A percentile compares a stretch with the other conserved stretches of the same genome.
These are phyloP conservation scores for Apiospora aurea DNA, from an alignment of 2,329 filamentous ascomycete genomes.

Conservation along the genomic window DNA sequence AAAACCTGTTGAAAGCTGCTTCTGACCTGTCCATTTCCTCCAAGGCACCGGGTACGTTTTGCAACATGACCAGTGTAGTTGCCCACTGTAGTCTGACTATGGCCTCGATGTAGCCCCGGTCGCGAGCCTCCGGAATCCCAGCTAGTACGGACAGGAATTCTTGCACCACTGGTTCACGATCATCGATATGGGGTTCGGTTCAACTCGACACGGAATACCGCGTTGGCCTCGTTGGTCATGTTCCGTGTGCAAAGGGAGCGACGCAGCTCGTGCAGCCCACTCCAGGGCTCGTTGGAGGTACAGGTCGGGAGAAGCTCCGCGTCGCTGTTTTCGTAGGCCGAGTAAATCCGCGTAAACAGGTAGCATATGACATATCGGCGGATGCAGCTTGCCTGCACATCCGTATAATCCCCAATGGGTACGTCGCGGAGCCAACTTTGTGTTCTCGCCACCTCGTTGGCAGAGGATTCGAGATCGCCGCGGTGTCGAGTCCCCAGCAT, in stretches of 20 bases:
- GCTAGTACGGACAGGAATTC: background rate
- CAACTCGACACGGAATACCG: background rate
- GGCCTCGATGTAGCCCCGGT: background rate
- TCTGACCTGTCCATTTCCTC: slow-evolving; percentile 8
- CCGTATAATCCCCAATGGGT: background rate
- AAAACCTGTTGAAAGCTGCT: background rate
- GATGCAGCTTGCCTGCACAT: slow-evolving; percentile 2
- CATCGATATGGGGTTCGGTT: background rate
- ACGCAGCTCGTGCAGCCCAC: background rate
- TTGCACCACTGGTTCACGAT: background rate
- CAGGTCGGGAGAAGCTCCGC: background rate
- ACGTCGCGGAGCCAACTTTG: background rate
- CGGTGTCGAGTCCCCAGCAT: background rate
- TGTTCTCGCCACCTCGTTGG: background rate
- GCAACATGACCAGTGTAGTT: background rate
- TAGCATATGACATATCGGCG: slow-evolving; percentile 7
- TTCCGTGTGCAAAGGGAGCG: background rate
- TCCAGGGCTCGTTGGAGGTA: background rate
- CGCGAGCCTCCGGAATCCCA: background rate
- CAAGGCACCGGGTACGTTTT: background rate
- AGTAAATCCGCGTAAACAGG: slow-evolving; percentile 3
- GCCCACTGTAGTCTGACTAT: background rate
- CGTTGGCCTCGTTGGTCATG: background rate
- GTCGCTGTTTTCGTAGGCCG: background rate
- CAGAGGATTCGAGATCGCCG: background rate